Evolutionary conservation across 352 stramenopile species (phyloP).

Genomic region (Peronospora belbahrii): DNA sequence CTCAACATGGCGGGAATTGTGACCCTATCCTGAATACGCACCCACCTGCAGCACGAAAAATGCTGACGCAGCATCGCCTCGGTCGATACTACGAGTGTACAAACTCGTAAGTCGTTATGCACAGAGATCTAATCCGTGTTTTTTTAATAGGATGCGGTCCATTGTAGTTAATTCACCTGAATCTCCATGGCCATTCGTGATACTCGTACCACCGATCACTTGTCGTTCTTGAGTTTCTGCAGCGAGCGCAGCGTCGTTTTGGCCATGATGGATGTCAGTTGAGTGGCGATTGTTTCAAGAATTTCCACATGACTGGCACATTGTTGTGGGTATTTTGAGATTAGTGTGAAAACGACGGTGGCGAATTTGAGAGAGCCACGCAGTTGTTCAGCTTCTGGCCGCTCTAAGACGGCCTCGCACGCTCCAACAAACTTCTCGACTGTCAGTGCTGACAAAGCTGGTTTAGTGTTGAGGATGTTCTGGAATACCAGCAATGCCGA

Average conservation of each 20-base stretch:
- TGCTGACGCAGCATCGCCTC: conserved; percentile 51
- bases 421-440: conserved; percentile 42
- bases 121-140: neutral
- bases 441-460: conserved; percentile 33
- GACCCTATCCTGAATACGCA: conserved; percentile 46
- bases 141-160: neutral
- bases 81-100: conserved; percentile 60
- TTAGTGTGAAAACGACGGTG: conserved; percentile 55
- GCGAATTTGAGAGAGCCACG: conserved; percentile 50
- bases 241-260: conserved; percentile 59
- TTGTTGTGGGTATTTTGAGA: conserved; percentile 53
- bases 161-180: neutral
- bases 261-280: conserved; percentile 49
- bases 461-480: conserved; percentile 59
- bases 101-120: conserved; percentile 16
- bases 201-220: conserved; percentile 6
- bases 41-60: conserved; percentile 29
- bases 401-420: conserved; percentile 37
- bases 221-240: conserved; percentile 47
- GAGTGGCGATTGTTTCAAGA: conserved; percentile 35
- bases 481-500: conserved; percentile 62
- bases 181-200: neutral
- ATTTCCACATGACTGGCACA: conserved; percentile 35
- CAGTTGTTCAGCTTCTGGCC: conserved; percentile 20
- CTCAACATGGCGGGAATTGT: conserved; percentile 45